These are phyloP conservation scores for Tulasnella sp. DNA, from an alignment of 768 basidiomycete genomes.

Conservation along the genomic window DNA sequence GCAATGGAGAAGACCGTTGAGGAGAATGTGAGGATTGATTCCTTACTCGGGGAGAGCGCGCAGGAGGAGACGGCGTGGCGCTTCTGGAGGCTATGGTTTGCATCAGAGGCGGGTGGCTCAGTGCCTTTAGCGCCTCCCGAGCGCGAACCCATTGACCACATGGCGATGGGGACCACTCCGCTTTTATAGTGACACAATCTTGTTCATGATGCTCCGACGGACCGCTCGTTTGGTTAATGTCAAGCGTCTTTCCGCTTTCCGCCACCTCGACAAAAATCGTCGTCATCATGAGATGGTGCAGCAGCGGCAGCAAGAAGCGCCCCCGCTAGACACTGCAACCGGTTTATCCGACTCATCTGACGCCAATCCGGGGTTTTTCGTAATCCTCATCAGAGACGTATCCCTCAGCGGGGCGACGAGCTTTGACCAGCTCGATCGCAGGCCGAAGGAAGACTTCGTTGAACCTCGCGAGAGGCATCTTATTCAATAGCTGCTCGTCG, in stretches of 20 bases:
- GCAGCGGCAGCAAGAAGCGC: neutral
- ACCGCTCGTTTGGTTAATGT: neutral
- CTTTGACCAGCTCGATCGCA: neutral
- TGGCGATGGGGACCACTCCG: neutral
- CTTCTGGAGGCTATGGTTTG: neutral
- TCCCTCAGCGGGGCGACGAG: neutral
- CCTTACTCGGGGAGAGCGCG: too few relatives aligned
- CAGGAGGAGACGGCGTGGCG: neutral
- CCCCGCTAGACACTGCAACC: neutral
- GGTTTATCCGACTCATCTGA: neutral
- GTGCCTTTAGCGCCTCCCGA: neutral
- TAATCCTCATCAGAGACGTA: neutral
- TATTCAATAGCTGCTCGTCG: neutral
- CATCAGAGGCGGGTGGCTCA: neutral
- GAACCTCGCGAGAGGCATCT: neutral
- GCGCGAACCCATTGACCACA: neutral
- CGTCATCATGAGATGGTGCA: neutral
- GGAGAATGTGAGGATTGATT: neutral
- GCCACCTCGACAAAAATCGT: neutral
- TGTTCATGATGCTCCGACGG: neutral
- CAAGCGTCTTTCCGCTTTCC: neutral
- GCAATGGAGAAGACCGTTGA: neutral
- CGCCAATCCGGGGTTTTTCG: neutral
- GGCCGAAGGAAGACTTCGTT: neutral
- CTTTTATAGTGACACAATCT: neutral